Conservation (phyloP, 2,329 filamentous ascomycete species). For the Dothistroma pini region DNA sequence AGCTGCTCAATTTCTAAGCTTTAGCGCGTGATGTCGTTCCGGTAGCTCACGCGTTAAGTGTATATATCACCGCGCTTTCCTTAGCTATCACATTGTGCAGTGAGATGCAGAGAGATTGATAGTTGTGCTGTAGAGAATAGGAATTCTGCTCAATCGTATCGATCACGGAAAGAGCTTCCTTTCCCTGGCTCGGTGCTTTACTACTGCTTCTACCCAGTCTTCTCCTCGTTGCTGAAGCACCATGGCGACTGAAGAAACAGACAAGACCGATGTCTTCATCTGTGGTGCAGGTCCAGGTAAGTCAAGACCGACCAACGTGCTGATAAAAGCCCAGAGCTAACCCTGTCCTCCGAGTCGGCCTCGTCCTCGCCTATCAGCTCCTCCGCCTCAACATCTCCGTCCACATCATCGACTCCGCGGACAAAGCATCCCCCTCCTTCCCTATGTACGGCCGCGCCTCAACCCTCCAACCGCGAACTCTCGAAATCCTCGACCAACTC, state of each 20-base stretch:
- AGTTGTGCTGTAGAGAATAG: too few relatives aligned
- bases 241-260: neutral
- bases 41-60: too few relatives aligned
- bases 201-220: too few relatives aligned
- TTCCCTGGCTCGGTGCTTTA: too few relatives aligned
- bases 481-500: constrained; percentile 53
- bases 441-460: constrained; percentile 51
- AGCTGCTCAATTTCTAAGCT: too few relatives aligned
- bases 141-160: too few relatives aligned
- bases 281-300: constrained; percentile 13
- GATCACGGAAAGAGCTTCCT: too few relatives aligned
- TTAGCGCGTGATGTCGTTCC: too few relatives aligned
- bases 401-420: constrained; percentile 49
- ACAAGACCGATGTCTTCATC: constrained; percentile 16
- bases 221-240: neutral
- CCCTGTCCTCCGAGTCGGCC: constrained; percentile 20
- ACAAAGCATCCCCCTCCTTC: constrained; percentile 46
- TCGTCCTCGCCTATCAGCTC: constrained; percentile 47
- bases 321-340: too few relatives aligned
- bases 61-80: too few relatives aligned
- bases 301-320: neutral
- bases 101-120: too few relatives aligned
- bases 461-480: constrained; percentile 51
- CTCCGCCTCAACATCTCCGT: constrained; percentile 41
- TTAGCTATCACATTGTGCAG: too few relatives aligned